Conservation (phyloP, 2,329 filamentous ascomycete genomes). For the Fusarium veterinarium region DNA sequence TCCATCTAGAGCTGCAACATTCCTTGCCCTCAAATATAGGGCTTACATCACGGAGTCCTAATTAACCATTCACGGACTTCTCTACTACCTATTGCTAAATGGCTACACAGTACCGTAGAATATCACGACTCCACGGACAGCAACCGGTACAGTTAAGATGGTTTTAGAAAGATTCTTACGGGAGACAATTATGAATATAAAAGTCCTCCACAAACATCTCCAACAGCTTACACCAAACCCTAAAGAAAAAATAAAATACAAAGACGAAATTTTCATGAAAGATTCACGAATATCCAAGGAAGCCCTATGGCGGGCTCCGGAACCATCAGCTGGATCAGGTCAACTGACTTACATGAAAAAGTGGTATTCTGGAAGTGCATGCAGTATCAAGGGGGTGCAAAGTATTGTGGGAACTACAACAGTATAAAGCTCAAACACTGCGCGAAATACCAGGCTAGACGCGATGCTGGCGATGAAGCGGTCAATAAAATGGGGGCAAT, state of each 20-base stretch:
- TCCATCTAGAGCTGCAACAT: too few relatives aligned
- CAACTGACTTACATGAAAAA: not conserved
- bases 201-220: not conserved
- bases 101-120: not conserved
- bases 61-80: not conserved
- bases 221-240: not conserved
- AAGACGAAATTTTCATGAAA: too few relatives aligned
- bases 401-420: not conserved
- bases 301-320: not conserved
- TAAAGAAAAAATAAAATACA: not conserved
- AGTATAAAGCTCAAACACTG: conserved; percentile 2
- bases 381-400: not conserved
- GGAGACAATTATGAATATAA: not conserved
- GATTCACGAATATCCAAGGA: not conserved
- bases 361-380: conserved; percentile 8
- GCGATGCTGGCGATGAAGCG: conserved; percentile 3
- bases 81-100: not conserved
- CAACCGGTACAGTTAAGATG: not conserved
- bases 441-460: not conserved
- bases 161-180: too few relatives aligned
- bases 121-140: not conserved
- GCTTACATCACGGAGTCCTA: not conserved
- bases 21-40: not conserved
- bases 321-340: not conserved
- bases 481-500: not conserved